phyloP scores from a whole-genome alignment of 1,284 basidiomycete species.

The Cutaneotrichosporon cavernicola region DNA sequence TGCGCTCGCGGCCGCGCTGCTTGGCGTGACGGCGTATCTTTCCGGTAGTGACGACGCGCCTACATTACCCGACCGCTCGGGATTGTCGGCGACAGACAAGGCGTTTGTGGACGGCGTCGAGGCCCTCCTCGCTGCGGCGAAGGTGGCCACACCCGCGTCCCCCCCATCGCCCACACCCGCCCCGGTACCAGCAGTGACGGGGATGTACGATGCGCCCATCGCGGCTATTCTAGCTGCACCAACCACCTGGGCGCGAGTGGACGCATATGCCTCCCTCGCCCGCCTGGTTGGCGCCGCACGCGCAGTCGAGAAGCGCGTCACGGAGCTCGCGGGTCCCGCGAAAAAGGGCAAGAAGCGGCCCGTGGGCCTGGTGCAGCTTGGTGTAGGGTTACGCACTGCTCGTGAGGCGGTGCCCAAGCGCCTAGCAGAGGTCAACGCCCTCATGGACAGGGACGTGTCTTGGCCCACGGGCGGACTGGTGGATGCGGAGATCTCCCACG shows the following conservation, averaged over 20 bases:
- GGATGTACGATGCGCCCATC: not conserved
- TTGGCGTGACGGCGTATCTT: conserved; percentile 14
- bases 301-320: conserved; percentile 16
- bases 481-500: not conserved
- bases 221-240: not conserved
- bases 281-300: conserved; percentile 20
- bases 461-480: not conserved
- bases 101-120: conserved; percentile 15
- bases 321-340: conserved; percentile 14
- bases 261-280: conserved; percentile 9
- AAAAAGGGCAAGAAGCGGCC: conserved; percentile 37
- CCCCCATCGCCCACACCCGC: not conserved
- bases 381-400: conserved; percentile 9
- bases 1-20: conserved; percentile 8
- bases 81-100: conserved; percentile 6
- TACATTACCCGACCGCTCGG: not conserved
- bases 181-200: not conserved
- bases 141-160: conserved; percentile 4
- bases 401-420: conserved; percentile 12
- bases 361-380: conserved; percentile 11
- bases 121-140: conserved; percentile 9
- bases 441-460: not conserved
- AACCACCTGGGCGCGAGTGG: conserved; percentile 6
- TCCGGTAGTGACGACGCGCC: conserved; percentile 6
- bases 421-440: conserved; percentile 1